Evolutionary conservation across 2,329 filamentous ascomycete genomes (phyloP).

Genomic region (Arthrobotrys pseudoclavata): DNA sequence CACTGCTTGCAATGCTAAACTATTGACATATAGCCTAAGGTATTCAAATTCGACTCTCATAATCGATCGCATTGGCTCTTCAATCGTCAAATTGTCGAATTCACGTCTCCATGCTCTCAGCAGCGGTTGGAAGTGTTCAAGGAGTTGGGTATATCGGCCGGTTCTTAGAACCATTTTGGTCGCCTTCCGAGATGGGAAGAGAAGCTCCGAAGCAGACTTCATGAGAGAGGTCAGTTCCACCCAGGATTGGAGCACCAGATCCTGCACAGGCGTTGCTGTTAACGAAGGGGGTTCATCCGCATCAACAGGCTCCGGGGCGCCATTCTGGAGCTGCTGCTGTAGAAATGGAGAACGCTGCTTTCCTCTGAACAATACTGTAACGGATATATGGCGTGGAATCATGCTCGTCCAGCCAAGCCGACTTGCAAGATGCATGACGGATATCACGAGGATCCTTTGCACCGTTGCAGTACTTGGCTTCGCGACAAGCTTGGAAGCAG

Average conservation of each 20-base stretch:
- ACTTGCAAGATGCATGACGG: slow-evolving; percentile 92
- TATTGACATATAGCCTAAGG: slow-evolving; percentile 93
- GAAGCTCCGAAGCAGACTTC: slow-evolving; percentile 87
- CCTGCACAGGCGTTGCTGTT: slow-evolving; percentile 53
- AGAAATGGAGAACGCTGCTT: slow-evolving; percentile 57
- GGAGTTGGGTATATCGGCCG: slow-evolving; percentile 83
- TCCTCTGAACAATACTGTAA: slow-evolving; percentile 59
- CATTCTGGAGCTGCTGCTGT: slow-evolving; percentile 56
- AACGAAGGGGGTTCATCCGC: slow-evolving; percentile 52
- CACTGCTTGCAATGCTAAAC: slow-evolving; percentile 91
- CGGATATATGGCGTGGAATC: slow-evolving; percentile 73
- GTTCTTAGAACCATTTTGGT: slow-evolving; percentile 90
- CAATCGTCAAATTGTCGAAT: slow-evolving; percentile 81
- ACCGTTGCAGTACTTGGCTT: slow-evolving; percentile 55
- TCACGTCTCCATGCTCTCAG: slow-evolving; percentile 83
- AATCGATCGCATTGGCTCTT: slow-evolving; percentile 78
- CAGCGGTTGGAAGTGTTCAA: slow-evolving; percentile 84
- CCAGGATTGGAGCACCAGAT: slow-evolving; percentile 78
- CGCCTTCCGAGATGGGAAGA: slow-evolving; percentile 88
- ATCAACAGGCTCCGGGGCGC: slow-evolving; percentile 50
- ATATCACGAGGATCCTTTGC: slow-evolving; percentile 79
- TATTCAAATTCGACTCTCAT: slow-evolving; percentile 96
- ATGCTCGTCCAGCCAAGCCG: slow-evolving; percentile 93
- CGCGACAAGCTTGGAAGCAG: slow-evolving; percentile 53
- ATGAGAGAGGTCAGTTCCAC: slow-evolving; percentile 92